Evolutionary conservation across 1,139 yeast genomes (phyloP).

Genomic region (Hansenula lynferdii): DNA sequence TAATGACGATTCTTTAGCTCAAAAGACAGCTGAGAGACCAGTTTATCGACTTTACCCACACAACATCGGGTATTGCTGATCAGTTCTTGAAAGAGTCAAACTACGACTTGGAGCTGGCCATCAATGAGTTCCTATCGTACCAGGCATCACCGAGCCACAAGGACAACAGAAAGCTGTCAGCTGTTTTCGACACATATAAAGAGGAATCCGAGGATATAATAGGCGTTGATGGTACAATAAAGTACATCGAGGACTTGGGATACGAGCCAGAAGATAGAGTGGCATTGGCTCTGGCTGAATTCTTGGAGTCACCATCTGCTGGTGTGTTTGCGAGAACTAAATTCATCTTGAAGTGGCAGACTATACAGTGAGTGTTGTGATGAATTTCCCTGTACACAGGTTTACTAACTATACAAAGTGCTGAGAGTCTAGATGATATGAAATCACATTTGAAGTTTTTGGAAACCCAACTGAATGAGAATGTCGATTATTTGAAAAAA

Average conservation of each 20-base stretch:
- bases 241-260: conserved; percentile 59
- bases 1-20: too few species aligned
- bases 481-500: conserved; percentile 40
- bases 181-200: conserved; percentile 18
- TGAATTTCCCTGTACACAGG: too few species aligned
- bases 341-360: conserved; percentile 57
- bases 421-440: conserved; percentile 46
- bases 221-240: conserved; percentile 75
- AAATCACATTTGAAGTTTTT: conserved; percentile 34
- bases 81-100: conserved; percentile 15
- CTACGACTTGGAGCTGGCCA: conserved; percentile 23
- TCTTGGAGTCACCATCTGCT: conserved; percentile 58
- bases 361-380: conserved; percentile 18
- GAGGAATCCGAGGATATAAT: conserved; percentile 28
- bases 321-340: conserved; percentile 50
- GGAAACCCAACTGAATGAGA: conserved; percentile 30
- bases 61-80: conserved; percentile 18
- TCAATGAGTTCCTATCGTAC: conserved; percentile 20
- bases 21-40: conserved; percentile 21
- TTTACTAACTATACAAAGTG: too few species aligned
- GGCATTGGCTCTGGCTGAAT: conserved; percentile 66
- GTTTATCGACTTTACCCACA: conserved; percentile 22
- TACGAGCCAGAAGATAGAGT: conserved; percentile 70
- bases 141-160: conserved; percentile 12
- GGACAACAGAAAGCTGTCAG: conserved; percentile 11